These are phyloP conservation scores for Elsinoe ampelina DNA, from an alignment of 2,329 filamentous ascomycete genomes.

Conservation along the genomic window DNA sequence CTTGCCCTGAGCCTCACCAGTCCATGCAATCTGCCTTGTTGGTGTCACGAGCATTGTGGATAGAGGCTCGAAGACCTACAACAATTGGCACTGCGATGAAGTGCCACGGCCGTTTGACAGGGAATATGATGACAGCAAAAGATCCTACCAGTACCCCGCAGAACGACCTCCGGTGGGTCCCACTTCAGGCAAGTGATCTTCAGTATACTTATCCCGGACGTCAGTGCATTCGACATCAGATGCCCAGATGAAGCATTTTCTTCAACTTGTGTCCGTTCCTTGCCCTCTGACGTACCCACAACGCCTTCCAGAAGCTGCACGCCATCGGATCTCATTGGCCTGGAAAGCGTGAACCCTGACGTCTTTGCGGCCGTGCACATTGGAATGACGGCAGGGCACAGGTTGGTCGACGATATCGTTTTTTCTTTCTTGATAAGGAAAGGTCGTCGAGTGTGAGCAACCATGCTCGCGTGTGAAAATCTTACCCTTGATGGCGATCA, in stretches of 20 bases:
- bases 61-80: not conserved
- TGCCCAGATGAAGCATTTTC: not conserved
- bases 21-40: not conserved
- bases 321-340: not conserved
- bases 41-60: not conserved
- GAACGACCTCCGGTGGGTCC: not conserved
- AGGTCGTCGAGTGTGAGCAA: not conserved
- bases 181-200: not conserved
- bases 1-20: not conserved
- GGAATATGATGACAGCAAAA: not conserved
- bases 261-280: not conserved
- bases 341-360: not conserved
- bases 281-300: conserved; percentile 3
- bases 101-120: too few species aligned
- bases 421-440: conserved; percentile 7
- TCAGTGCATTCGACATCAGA: not conserved
- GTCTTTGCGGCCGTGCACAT: not conserved
- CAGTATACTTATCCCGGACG: not conserved
- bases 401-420: not conserved
- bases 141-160: not conserved
- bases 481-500: conserved; percentile 2
- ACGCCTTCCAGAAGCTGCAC: not conserved
- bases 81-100: too few species aligned
- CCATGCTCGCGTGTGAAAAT: not conserved
- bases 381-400: not conserved